Evolutionary conservation across 805 yeast species (phyloP).

Genomic region (Isabelozyma pseudorhagii): DNA sequence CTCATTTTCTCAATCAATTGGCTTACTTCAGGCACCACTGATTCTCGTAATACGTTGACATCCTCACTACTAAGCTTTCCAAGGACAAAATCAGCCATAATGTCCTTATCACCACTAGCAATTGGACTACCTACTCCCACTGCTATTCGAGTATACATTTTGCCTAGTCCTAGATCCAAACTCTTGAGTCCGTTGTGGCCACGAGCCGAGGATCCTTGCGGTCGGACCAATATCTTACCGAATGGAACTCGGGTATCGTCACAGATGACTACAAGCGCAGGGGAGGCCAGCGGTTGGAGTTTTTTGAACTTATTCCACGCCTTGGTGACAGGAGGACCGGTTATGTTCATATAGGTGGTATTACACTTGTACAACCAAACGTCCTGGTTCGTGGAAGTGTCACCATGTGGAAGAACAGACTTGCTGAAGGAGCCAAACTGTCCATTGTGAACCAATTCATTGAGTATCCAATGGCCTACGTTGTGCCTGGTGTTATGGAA

Average conservation of each 20-base stretch:
- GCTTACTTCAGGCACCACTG: slow-evolving; percentile 40
- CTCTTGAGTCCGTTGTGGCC: slow-evolving; percentile 85
- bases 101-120: slow-evolving; percentile 30
- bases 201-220: slow-evolving; percentile 58
- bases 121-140: slow-evolving; percentile 77
- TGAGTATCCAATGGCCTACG: slow-evolving; percentile 63
- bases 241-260: slow-evolving; percentile 71
- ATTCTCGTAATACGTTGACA: slow-evolving; percentile 31
- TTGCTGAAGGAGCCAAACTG: slow-evolving; percentile 11
- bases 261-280: slow-evolving; percentile 58
- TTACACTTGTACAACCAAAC: slow-evolving; percentile 47
- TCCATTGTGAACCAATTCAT: slow-evolving; percentile 14
- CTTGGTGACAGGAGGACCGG: slow-evolving; percentile 55
- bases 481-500: slow-evolving; percentile 70
- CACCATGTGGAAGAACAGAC: slow-evolving; percentile 1
- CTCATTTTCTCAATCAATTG: slow-evolving; percentile 33
- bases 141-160: slow-evolving; percentile 59
- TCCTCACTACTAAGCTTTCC: slow-evolving; percentile 49
- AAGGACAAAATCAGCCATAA: slow-evolving; percentile 63
- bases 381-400: slow-evolving; percentile 6
- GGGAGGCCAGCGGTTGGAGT: slow-evolving; percentile 17
- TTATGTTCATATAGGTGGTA: slow-evolving; percentile 65
- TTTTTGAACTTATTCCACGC: slow-evolving; percentile 42
- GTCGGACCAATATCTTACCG: slow-evolving; percentile 65
- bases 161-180: slow-evolving; percentile 46